Evolutionary conservation across 768 basidiomycete genomes (phyloP).

Genomic region (Roridomyces roridus): DNA sequence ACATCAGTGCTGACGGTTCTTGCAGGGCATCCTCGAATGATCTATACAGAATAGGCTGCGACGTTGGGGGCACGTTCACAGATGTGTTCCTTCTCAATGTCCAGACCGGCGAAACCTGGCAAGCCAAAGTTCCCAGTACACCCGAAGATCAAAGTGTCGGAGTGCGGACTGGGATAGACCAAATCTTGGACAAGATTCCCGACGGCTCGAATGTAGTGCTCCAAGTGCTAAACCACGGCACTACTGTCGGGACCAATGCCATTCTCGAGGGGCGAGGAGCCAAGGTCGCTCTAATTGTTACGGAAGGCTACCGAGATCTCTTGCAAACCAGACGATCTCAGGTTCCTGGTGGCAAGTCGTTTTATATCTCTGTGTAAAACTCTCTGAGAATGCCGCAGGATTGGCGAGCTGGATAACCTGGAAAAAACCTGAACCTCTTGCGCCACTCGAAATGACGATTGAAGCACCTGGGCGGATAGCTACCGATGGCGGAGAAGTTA

Average conservation of each 20-base stretch:
- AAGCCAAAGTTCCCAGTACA: slow-evolving; percentile 20
- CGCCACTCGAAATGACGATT: slow-evolving; percentile 23
- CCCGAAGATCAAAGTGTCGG: slow-evolving; percentile 22
- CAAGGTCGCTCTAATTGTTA: slow-evolving; percentile 20
- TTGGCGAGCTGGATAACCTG: slow-evolving; percentile 20
- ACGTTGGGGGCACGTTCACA: slow-evolving; percentile 24
- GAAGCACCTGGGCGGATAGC: slow-evolving; percentile 26
- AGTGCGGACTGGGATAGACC: slow-evolving; percentile 19
- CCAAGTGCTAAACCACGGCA: slow-evolving; percentile 23
- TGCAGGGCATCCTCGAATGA: no score
- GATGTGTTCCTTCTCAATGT: slow-evolving; percentile 14
- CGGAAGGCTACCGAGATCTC: slow-evolving; percentile 27
- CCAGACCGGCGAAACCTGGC: slow-evolving; percentile 18
- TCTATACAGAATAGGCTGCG: slow-evolving; percentile 10
- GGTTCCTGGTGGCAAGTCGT: slow-evolving; percentile 19
- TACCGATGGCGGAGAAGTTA: slow-evolving; percentile 19
- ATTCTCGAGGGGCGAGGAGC: slow-evolving; percentile 28
- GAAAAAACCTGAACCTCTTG: slow-evolving; percentile 24
- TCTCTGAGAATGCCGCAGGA: background rate
- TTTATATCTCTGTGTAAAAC: background rate
- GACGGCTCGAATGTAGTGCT: slow-evolving; percentile 7
- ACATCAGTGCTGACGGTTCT: no score
- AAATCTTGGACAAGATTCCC: slow-evolving; percentile 17
- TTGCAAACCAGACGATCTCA: slow-evolving; percentile 22
- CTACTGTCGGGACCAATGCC: slow-evolving; percentile 28